A percentile compares a stretch with the other conserved stretches of the same genome.
Conservation (phyloP, 352 stramenopile species). For the Globisporangium canariense region DNA sequence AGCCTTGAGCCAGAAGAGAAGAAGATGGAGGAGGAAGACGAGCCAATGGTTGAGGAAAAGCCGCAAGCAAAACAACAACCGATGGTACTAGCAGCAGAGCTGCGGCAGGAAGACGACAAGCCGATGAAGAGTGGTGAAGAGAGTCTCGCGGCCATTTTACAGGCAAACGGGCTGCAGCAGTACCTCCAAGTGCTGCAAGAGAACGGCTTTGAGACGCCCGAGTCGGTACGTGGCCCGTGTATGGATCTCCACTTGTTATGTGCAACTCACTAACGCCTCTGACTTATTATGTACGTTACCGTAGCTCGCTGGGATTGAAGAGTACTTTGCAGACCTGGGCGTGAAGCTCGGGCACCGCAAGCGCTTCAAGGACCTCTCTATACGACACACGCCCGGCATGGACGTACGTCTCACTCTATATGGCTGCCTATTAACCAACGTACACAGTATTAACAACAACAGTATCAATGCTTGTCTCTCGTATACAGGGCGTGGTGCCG, state of each 20-base stretch:
- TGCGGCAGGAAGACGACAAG: not conserved
- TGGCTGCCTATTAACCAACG: not conserved
- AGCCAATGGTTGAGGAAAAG: not conserved
- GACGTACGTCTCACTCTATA: constrained; percentile 1
- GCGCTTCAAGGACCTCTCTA: constrained; percentile 16
- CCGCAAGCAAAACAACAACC: not conserved
- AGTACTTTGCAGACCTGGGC: constrained; percentile 13
- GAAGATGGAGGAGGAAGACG: not conserved
- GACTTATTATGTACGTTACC: not conserved
- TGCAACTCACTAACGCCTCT: not conserved
- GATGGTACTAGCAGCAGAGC: not conserved
- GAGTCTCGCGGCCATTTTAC: constrained; percentile 8
- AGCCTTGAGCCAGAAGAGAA: not conserved
- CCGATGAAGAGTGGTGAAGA: not conserved
- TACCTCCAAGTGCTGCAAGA: constrained; percentile 14
- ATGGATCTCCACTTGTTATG: not conserved
- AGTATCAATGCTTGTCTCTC: not conserved
- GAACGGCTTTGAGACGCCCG: constrained; percentile 14
- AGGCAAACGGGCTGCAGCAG: constrained; percentile 7
- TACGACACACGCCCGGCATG: constrained; percentile 13
- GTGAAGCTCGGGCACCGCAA: constrained; percentile 18
- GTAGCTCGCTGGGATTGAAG: constrained; percentile 13
- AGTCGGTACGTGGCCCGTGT: constrained; percentile 1
- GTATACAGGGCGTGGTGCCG: constrained; percentile 8
- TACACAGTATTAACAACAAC: too few species aligned